These are phyloP conservation scores for Hordeum pubiflorum DNA, from an alignment of 202 grass and related monocot species.

Conservation along the genomic window DNA sequence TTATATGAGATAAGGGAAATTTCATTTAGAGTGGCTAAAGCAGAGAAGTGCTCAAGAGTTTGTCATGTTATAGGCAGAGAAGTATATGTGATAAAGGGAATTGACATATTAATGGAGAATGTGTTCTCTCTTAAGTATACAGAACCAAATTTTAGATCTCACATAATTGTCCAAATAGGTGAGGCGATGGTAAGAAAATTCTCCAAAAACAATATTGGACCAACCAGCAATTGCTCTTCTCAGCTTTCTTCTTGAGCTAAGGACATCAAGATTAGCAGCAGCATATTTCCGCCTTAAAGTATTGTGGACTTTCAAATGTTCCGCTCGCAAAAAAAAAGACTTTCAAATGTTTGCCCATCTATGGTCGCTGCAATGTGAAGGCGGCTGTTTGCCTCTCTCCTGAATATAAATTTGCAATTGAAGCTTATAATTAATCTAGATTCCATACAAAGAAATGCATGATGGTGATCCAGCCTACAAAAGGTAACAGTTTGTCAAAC, in stretches of 20 bases:
- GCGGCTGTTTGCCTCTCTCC: slow-evolving; percentile 31
- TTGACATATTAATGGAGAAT: too few relatives aligned
- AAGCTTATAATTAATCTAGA: neutral
- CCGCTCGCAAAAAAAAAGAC: too few relatives aligned
- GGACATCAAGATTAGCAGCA: slow-evolving; percentile 56
- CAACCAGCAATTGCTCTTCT: slow-evolving; percentile 21
- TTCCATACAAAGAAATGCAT: slow-evolving; percentile 3
- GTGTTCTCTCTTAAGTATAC: too few relatives aligned
- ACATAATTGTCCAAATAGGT: too few relatives aligned
- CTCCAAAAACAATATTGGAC: neutral
- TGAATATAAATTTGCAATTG: slow-evolving; percentile 33
- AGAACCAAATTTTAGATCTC: too few relatives aligned
- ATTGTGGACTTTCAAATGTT: slow-evolving; percentile 9
- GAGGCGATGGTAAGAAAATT: too few relatives aligned
- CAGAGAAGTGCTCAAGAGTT: too few relatives aligned
- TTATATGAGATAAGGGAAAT: too few relatives aligned
- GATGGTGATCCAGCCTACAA: slow-evolving; percentile 32
- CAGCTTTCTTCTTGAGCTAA: slow-evolving; percentile 41
- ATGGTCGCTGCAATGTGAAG: slow-evolving; percentile 24
- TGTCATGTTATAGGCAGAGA: too few relatives aligned
- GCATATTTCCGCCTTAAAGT: slow-evolving; percentile 51
- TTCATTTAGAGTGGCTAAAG: too few relatives aligned
- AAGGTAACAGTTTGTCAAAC: slow-evolving; percentile 16
- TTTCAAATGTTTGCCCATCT: slow-evolving; percentile 58
- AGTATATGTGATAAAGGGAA: too few relatives aligned